Conservation (phyloP, 2,329 filamentous ascomycete genomes). For the Talaromyces sp. region DNA sequence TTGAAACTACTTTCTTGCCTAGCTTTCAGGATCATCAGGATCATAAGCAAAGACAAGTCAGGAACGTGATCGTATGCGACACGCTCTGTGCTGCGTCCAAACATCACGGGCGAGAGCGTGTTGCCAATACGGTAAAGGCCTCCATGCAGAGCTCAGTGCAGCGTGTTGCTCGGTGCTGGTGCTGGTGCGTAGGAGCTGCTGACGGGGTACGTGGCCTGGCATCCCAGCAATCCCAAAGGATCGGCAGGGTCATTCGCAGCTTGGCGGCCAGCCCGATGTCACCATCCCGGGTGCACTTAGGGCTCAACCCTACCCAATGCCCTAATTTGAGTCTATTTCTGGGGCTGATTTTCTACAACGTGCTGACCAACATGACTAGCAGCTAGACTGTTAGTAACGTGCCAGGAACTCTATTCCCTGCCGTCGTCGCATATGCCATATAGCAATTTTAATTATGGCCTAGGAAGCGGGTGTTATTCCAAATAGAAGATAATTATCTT, state of each 20-base stretch:
- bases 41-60: background rate
- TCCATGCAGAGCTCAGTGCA: background rate
- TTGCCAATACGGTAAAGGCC: background rate
- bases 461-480: background rate
- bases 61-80: background rate
- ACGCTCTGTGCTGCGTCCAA: background rate
- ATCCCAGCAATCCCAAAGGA: background rate
- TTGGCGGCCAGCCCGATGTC: slow-evolving; percentile 5
- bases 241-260: background rate
- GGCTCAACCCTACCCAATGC: slow-evolving; percentile 2
- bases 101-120: background rate
- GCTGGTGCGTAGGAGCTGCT: background rate
- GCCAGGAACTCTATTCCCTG: background rate
- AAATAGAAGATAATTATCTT: background rate
- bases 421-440: background rate
- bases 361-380: background rate
- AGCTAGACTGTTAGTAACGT: background rate
- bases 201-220: slow-evolving; percentile 3
- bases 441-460: background rate
- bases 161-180: background rate
- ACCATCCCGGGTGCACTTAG: background rate
- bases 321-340: background rate
- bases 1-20: background rate
- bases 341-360: background rate
- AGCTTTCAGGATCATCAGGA: background rate